Evolutionary conservation across 148 eudicot species (phyloP).

Genomic region (Limonium bicolor): DNA sequence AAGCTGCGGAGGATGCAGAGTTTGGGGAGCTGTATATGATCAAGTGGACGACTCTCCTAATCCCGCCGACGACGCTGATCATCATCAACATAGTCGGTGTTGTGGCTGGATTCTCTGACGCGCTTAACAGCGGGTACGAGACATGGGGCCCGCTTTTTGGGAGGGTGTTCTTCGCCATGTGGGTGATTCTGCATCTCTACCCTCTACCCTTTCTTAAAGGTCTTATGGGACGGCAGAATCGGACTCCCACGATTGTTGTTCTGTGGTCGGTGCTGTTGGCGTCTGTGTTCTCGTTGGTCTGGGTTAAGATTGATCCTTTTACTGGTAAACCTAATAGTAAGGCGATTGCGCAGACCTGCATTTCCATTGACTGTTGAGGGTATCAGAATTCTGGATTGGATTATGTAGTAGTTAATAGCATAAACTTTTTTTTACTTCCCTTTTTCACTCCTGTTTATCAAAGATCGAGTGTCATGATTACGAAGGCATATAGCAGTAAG

Average conservation of each 20-base stretch:
- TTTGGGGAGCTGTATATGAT: constrained; percentile 79
- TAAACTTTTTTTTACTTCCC: too few species aligned
- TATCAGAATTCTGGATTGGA: too few species aligned
- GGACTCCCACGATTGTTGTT: constrained; percentile 90
- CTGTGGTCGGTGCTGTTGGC: constrained; percentile 93
- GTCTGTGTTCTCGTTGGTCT: constrained; percentile 94
- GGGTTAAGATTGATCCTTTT: constrained; percentile 96
- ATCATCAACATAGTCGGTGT: constrained; percentile 79
- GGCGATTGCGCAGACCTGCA: constrained; percentile 40
- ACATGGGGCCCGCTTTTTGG: constrained; percentile 97
- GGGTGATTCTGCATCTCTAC: constrained; percentile 92
- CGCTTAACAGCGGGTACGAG: constrained; percentile 79
- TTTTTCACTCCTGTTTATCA: too few species aligned
- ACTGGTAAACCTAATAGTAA: constrained; percentile 34
- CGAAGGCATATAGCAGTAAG: too few species aligned
- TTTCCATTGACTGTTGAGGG: constrained; percentile 63
- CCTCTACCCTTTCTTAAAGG: constrained; percentile 99
- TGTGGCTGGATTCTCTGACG: constrained; percentile 92
- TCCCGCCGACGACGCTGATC: constrained; percentile 89
- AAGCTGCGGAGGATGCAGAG: constrained; percentile 70
- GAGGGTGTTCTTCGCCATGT: constrained; percentile 73
- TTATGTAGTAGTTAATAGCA: too few species aligned
- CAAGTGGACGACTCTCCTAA: constrained; percentile 96
- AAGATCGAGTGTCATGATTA: too few species aligned
- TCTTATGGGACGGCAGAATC: constrained; percentile 90